These are phyloP conservation scores for Debaryomyces subglobosus DNA, from an alignment of 1,139 yeast species.

Conservation along the genomic window DNA sequence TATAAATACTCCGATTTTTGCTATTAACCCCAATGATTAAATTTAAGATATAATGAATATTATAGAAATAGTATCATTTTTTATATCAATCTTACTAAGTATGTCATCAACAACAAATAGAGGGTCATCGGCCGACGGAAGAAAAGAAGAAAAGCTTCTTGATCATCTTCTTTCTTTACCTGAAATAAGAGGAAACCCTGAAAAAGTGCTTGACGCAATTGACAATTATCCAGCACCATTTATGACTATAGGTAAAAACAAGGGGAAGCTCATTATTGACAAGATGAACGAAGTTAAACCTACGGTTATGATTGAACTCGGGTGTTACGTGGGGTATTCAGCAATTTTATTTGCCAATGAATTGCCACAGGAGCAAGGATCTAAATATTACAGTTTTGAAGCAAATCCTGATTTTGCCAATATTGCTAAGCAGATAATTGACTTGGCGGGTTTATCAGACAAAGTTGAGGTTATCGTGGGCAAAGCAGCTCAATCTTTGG, in stretches of 20 bases:
- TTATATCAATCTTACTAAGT: background rate
- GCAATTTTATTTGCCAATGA: constrained; percentile 40
- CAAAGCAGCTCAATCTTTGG: constrained; percentile 34
- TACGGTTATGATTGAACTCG: constrained; percentile 42
- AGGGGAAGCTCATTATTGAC: constrained; percentile 34
- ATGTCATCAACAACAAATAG: background rate
- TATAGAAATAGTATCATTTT: background rate
- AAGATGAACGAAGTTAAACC: constrained; percentile 32
- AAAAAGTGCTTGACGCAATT: constrained; percentile 31
- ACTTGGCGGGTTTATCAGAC: constrained; percentile 39
- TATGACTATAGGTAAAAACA: constrained; percentile 39
- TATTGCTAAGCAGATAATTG: constrained; percentile 34
- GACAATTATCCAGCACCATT: constrained; percentile 28
- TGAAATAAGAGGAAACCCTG: constrained; percentile 30
- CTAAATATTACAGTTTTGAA: constrained; percentile 44
- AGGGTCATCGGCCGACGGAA: background rate
- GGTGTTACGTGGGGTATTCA: constrained; percentile 49
- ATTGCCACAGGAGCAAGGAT: constrained; percentile 24
- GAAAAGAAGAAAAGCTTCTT: constrained; percentile 25
- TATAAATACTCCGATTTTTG: background rate
- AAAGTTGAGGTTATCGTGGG: constrained; percentile 42
- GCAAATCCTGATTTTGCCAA: constrained; percentile 33
- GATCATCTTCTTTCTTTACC: constrained; percentile 28
- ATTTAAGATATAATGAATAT: background rate
- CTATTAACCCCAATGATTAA: background rate